Evolutionary conservation across 2,329 filamentous ascomycete species (phyloP).

Genomic region (Cladophialophora yegresii): DNA sequence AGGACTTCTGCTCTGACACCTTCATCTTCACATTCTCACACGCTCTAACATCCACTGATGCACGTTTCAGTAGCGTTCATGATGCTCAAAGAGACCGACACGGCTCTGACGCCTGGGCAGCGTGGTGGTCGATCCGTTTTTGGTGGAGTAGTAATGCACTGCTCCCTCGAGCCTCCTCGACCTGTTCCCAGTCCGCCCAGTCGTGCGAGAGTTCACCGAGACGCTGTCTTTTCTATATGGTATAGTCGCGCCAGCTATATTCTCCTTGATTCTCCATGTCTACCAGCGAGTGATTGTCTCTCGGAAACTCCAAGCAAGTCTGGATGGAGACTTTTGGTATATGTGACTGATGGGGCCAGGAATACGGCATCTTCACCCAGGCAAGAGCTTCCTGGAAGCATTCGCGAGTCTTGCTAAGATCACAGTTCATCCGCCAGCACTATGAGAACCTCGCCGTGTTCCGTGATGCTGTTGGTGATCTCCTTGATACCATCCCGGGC

Average conservation of each 20-base stretch:
- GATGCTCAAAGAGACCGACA: not conserved
- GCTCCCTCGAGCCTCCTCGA: not conserved
- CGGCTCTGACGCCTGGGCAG: not conserved
- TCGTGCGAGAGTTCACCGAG: no score
- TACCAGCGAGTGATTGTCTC: not conserved
- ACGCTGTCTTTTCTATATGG: not conserved
- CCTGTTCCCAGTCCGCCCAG: not conserved
- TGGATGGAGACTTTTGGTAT: not conserved
- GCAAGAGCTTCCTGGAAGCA: slow-evolving; percentile 45
- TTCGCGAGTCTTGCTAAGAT: slow-evolving; percentile 44
- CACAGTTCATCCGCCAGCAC: slow-evolving; percentile 43
- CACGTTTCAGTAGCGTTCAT: no score
- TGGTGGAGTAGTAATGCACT: not conserved
- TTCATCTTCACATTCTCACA: not conserved
- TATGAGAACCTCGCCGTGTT: slow-evolving; percentile 42
- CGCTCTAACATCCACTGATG: not conserved
- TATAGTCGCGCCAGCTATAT: not conserved
- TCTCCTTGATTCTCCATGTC: not conserved
- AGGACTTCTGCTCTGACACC: not conserved
- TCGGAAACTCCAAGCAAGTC: not conserved
- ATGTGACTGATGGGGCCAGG: not conserved
- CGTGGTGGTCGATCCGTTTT: not conserved
- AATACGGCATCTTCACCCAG: slow-evolving; percentile 46
- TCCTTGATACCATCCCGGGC: slow-evolving; percentile 22
- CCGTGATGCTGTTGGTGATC: slow-evolving; percentile 33